Base-by-base conservation (phyloP, 345 rosid genomes). In the Clarkia xantiana region DNA sequence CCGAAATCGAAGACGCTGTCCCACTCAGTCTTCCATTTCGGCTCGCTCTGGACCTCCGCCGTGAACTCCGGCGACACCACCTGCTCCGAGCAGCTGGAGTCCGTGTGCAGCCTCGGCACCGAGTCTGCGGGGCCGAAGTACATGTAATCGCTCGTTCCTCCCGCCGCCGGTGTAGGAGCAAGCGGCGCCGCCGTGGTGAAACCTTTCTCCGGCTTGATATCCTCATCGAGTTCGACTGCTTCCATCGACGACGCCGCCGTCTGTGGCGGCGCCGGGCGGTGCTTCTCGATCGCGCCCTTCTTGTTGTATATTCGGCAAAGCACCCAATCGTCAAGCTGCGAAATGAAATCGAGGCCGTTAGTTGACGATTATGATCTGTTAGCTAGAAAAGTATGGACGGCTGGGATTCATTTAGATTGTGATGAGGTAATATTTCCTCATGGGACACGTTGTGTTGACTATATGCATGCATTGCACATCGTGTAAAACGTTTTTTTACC, bases 301-400 rank as follows among this genome's bases (percentile, higher is more conserved):
- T 90, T 90, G 74, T 90, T 86, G 72, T 90, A 83, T 54, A 90
- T 81, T 50, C 97, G 97, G 62, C 94, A 90, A 39, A 89, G 58
- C 46, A 89, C 97, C 97, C 97, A 89, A 75, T 89, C 97, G 45
- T 89, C 97, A 20, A 90, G 70, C 97, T 90, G 94, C 45, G 58
- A 36, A 29, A 45, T 1, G 36, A 43, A 14, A n/a, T 6, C 6
- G 19, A 42, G 34, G 17, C 46, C 19, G 11, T 10, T 2, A 49
- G 14, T 9, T 13, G 2, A 13, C 6, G 12, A 2, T 3, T 42
- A 44, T 1, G 47, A 13, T 46, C 2, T n/a, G n/a, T n/a, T n/a
- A n/a, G n/a, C n/a, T n/a, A n/a, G n/a, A n/a, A n/a, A n/a, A n/a
- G n/a, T n/a, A n/a, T n/a, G n/a, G n/a, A n/a, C n/a, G n/a, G n/a